phyloP scores from a whole-genome alignment of 495 filamentous ascomycete species.

The Podospora pseudopauciseta region DNA sequence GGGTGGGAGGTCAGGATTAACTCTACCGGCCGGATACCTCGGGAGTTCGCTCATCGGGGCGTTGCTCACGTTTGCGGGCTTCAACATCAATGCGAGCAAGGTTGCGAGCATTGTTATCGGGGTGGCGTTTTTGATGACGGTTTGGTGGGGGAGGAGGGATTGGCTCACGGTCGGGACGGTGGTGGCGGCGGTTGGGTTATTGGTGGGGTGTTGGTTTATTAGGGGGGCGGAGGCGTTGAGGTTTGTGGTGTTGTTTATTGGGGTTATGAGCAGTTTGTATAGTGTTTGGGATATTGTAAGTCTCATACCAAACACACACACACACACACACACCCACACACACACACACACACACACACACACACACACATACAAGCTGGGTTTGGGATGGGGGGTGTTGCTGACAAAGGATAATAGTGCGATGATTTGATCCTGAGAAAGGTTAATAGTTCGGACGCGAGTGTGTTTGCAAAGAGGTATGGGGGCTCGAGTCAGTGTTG shows the following conservation, averaged over 20 bases:
- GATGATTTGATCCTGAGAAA: constrained; percentile 81
- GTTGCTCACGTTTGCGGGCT: constrained; percentile 74
- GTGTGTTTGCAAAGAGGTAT: constrained; percentile 72
- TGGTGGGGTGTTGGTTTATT: constrained; percentile 79
- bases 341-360: too few species aligned
- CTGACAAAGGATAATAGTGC: constrained; percentile 40
- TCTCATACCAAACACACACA: constrained; percentile 22
- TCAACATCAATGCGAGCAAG: constrained; percentile 76
- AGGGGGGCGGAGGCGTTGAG: constrained; percentile 66
- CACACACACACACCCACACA: too few species aligned
- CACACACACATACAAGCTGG: background rate
- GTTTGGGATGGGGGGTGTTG: background rate
- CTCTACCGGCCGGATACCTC: constrained; percentile 72
- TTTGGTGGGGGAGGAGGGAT: constrained; percentile 77
- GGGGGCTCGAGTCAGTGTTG: constrained; percentile 78
- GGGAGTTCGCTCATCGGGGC: constrained; percentile 73
- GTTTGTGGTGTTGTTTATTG: constrained; percentile 77
- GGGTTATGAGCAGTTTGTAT: constrained; percentile 73
- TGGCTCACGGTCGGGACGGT: constrained; percentile 73
- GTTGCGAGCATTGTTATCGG: constrained; percentile 68
- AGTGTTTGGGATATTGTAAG: constrained; percentile 81
- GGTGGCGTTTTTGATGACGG: constrained; percentile 68
- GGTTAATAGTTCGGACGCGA: constrained; percentile 77
- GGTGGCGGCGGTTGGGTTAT: constrained; percentile 61
- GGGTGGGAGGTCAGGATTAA: constrained; percentile 70